Evolutionary conservation across 2,329 filamentous ascomycete genomes (phyloP), one percentile per base, ranked within the genome.

Genomic region (Aureobasidium leucospermi): DNA sequence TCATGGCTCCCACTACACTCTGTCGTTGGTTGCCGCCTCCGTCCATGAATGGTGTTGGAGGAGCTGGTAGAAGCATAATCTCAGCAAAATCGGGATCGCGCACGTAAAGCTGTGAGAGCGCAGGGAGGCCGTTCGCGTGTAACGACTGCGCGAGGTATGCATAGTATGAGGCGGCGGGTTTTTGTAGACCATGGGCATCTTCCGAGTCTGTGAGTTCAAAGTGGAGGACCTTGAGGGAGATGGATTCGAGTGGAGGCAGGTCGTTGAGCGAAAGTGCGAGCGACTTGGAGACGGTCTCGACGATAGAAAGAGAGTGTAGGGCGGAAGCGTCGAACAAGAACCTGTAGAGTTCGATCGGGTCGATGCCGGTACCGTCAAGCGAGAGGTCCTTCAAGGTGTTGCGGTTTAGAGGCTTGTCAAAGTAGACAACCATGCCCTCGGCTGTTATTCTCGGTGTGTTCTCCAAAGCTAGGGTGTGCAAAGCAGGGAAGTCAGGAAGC

Each of bases 121-220:
- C 82, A 1, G 91, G 90, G 7, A 97, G 80, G 7, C 84, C 82
- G 63, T 87, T 87, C 15, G 85, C 82, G 62, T 94, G 83, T 34
- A 97, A 82, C 0, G 90, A 96, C n/a, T 83, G 83, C 29, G 90
- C 86, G 19, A 97, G 83, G 73, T 96, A 96, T 62, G 84, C 83
- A 73, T 96, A 96, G 75, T 96, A 95, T 16, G 80, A 81, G 28
- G 76, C 74, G 6, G 78, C 75, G 1, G 80, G 77, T 52, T 79
- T 77, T 53, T 81, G 71, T 10, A 76, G 73, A 62, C 84, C 87
- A 10, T 85, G 79, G 23, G 84, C 82, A 0, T 82, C 76, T 4
- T 82, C 75, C 9, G 78, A 77, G 3, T 84, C 80, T 10, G 84
- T 87, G 69, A 97, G 89, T 73, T 96, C 93, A 70, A 86, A 96